Base-by-base conservation (phyloP, 371 early-diverging fungal species). In the Apophysomyces elegans region DNA sequence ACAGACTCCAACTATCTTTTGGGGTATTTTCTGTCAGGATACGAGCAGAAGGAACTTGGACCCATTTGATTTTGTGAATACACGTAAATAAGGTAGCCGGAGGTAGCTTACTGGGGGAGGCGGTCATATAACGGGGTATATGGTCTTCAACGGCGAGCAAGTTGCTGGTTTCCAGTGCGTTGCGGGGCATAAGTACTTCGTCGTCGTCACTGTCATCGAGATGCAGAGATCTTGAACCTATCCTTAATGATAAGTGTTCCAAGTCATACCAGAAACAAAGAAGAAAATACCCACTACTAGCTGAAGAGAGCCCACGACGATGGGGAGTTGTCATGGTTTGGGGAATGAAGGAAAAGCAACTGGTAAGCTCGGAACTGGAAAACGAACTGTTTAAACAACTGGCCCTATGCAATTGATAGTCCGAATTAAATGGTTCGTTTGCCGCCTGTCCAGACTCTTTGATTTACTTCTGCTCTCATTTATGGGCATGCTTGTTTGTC, bases 1-100 rank as follows among this genome's bases (percentile, higher is more conserved):
- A 65, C 7, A 65, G 41, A 5, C 69, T 71, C 83, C 80, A 78
- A n/a, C 39, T 65, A 58, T 80, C 80, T 56, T 75, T 78, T 7
- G 54, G 54, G 54, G 54, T 50, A 50, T 50, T 50, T 21, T 50
- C 54, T 50, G 54, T 50, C 35, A 50, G n/a, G 21, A 50, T 50
- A 50, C 54, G 54, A 8, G 54, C 54, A 50, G 54, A 50, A 18
- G 54, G 54, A 21, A 50, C 54, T 26, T 50, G 21, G 0, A 11
- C 6, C 47, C 47, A n/a, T 7, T 41, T 41, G 41, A 41, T 41
- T 41, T 26, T 26, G 32, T 26, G 32, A 26, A 43, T 12, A 43
- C 9, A 43, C 14, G 14, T 43, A 43, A 43, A 43, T 14, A 2
- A 43, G 14, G 4, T 12, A 43, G 13, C 13, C 13, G n/a, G 46